Evolutionary conservation across 192 early-diverging fungal genomes (phyloP).

Genomic region (Podila verticillata): DNA sequence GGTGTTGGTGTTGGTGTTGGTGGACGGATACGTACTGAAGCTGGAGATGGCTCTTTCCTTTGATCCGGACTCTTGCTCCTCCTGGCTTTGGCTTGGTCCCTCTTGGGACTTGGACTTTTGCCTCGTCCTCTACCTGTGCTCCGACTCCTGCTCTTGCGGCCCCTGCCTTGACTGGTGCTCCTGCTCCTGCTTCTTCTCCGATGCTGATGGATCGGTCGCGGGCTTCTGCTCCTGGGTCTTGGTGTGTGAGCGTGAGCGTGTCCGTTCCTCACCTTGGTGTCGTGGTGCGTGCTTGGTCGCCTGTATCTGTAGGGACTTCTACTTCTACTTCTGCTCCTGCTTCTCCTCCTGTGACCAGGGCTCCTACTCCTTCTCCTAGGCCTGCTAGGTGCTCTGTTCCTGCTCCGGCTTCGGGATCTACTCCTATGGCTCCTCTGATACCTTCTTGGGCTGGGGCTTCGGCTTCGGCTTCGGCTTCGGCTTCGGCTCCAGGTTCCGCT

Average conservation of each 20-base stretch:
- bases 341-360: slow-evolving; percentile 6
- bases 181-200: slow-evolving; percentile 8
- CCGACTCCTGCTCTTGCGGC: slow-evolving; percentile 3
- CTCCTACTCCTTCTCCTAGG: not conserved
- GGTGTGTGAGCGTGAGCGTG: too few species aligned
- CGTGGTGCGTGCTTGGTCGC: too few species aligned
- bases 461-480: not conserved
- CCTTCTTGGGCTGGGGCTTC: not conserved
- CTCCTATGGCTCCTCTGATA: not conserved
- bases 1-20: not conserved
- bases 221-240: too few species aligned
- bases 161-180: not conserved
- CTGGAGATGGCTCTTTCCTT: not conserved
- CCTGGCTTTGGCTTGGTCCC: not conserved
- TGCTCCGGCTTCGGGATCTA: not conserved
- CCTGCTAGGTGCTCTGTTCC: not conserved
- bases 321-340: slow-evolving; percentile 14
- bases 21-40: not conserved
- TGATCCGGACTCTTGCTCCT: slow-evolving; percentile 1
- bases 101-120: slow-evolving; percentile 1
- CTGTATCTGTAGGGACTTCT: not conserved
- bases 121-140: not conserved
- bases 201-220: too few species aligned
- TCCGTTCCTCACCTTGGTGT: too few species aligned
- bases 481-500: slow-evolving; percentile 25